These are phyloP conservation scores for Trypethelium eluteriae DNA, from an alignment of 495 filamentous ascomycete species.

Conservation along the genomic window DNA sequence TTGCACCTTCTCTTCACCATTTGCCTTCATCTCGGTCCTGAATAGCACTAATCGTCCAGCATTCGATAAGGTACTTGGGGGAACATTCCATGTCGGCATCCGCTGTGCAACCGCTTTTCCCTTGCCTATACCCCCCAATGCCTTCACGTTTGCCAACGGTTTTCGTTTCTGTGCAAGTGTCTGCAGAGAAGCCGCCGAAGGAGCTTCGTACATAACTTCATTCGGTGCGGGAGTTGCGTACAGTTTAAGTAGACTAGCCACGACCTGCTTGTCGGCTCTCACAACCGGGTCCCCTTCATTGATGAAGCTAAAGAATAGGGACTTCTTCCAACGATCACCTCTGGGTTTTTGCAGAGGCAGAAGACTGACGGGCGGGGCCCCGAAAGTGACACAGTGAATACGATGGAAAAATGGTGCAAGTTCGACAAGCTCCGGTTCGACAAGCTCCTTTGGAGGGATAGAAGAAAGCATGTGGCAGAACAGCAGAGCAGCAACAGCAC, in stretches of 20 bases:
- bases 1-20: slow-evolving; percentile 45
- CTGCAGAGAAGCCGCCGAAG: slow-evolving; percentile 9
- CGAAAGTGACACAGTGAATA: slow-evolving; percentile 76
- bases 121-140: slow-evolving; percentile 8
- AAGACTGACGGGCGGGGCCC: slow-evolving; percentile 66
- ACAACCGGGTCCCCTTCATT: slow-evolving; percentile 81
- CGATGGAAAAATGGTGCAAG: slow-evolving; percentile 63
- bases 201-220: not conserved
- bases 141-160: not conserved
- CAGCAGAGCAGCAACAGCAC: slow-evolving; percentile 67
- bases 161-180: not conserved
- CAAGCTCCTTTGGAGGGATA: slow-evolving; percentile 20
- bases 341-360: slow-evolving; percentile 55
- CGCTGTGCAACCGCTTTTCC: slow-evolving; percentile 12
- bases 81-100: slow-evolving; percentile 53
- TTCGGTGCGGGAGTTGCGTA: slow-evolving; percentile 56
- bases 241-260: slow-evolving; percentile 61
- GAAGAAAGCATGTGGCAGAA: slow-evolving; percentile 69
- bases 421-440: slow-evolving; percentile 56
- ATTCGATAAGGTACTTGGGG: slow-evolving; percentile 52
- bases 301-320: slow-evolving; percentile 65
- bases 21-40: slow-evolving; percentile 34
- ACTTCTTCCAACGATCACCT: slow-evolving; percentile 46
- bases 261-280: slow-evolving; percentile 65
- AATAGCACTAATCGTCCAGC: slow-evolving; percentile 63